These are phyloP conservation scores for Aureobasidium uvarum DNA, from an alignment of 2,329 filamentous ascomycete genomes.

Conservation along the genomic window DNA sequence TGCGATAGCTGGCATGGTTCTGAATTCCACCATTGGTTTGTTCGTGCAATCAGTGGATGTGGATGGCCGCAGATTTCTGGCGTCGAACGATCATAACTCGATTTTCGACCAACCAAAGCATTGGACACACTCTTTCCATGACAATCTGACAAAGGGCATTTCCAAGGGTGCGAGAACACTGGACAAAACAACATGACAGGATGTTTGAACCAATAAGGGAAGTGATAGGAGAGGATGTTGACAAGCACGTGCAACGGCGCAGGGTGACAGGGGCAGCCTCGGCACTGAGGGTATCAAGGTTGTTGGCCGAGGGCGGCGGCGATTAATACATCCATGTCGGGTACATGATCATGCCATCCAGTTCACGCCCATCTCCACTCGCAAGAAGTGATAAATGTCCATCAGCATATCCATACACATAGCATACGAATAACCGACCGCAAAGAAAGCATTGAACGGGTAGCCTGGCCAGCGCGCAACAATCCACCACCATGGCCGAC, in stretches of 20 bases:
- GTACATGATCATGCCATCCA: constrained; percentile 23
- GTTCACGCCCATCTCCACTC: constrained; percentile 3
- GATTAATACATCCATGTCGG: constrained; percentile 1
- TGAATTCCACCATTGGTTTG: too few relatives aligned
- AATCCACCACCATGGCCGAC: constrained; percentile 33
- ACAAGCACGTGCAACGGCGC: not conserved
- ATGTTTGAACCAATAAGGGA: not conserved
- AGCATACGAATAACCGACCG: not conserved
- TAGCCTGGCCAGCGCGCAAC: not conserved
- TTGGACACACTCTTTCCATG: too few relatives aligned
- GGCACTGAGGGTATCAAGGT: constrained; percentile 23
- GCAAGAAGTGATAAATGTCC: not conserved
- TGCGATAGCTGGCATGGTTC: not conserved
- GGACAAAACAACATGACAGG: not conserved
- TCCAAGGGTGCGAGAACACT: too few relatives aligned
- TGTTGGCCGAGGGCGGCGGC: constrained; percentile 18
- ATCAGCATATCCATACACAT: constrained; percentile 7
- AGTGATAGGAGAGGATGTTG: not conserved
- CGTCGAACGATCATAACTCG: too few relatives aligned
- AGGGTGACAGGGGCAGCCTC: constrained; percentile 19
- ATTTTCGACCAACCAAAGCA: too few relatives aligned
- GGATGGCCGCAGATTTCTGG: too few relatives aligned
- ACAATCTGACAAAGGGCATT: too few relatives aligned
- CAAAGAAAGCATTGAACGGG: not conserved
- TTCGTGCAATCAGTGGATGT: too few relatives aligned